Percentiles rank a stretch among this genome's conserved stretches.
phyloP scores from a whole-genome alignment of 2,329 filamentous ascomycete species.

The Mollisiaceae sp. region DNA sequence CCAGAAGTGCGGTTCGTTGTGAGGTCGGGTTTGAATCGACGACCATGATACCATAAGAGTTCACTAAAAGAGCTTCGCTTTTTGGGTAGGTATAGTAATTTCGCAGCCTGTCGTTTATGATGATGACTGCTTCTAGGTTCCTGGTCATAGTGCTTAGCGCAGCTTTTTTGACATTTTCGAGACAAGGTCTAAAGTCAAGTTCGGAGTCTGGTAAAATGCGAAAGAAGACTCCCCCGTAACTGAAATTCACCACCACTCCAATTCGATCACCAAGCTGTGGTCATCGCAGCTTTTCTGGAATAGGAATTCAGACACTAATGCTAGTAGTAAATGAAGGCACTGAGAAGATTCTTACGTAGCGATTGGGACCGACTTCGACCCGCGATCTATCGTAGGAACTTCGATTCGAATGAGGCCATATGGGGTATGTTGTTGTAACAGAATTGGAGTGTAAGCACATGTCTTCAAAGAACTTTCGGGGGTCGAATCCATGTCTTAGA shows the following conservation, averaged over 20 bases:
- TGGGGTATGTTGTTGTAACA: not conserved
- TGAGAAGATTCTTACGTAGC: not conserved
- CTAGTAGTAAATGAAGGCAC: not conserved
- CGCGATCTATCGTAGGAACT: not conserved
- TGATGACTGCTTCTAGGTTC: not conserved
- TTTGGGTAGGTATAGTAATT: not conserved
- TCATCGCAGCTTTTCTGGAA: not conserved
- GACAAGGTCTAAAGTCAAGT: not conserved
- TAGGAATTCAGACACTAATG: not conserved
- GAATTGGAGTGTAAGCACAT: too few relatives aligned
- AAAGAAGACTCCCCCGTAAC: constrained; percentile 16
- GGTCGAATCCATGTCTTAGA: too few relatives aligned
- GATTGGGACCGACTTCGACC: too few relatives aligned
- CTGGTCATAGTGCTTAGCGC: not conserved
- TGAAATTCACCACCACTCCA: constrained; percentile 6
- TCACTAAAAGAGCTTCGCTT: not conserved
- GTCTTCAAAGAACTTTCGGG: too few relatives aligned
- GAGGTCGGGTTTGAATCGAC: not conserved
- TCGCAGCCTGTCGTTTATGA: not conserved
- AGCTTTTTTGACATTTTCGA: not conserved
- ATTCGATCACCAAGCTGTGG: constrained; percentile 8
- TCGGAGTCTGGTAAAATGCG: constrained; percentile 1
- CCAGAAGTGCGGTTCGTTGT: not conserved
- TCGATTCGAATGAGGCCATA: not conserved
- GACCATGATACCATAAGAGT: not conserved